Base-by-base conservation (phyloP, 2,329 filamentous ascomycete genomes). In the Sclerotiophoma versabilis region DNA sequence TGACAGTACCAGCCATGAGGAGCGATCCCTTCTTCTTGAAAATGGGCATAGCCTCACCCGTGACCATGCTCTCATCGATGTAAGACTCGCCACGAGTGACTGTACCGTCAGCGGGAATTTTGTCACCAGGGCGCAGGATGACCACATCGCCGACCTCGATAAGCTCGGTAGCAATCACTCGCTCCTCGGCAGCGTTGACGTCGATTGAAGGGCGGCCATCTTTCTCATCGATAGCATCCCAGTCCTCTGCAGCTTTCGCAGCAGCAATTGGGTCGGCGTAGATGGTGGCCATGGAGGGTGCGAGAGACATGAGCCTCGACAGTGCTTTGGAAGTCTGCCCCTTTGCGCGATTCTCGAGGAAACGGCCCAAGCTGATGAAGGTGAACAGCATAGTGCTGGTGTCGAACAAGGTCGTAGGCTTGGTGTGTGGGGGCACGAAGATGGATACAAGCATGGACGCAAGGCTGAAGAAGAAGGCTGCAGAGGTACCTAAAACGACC, bases 351-450 rank as follows among this genome's bases (percentile, higher is more conserved):
- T 98, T 99, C 76, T 99, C 95, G 15, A 99, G 78, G 78, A 90
- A 99, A 29, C 95, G 88, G 4, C 95, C 92, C 2, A 99, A 79
- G 1, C 90, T 92, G 74, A 97, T 92, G 72, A 99, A 98, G 0
- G 92, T 96, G 74, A 99, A 93, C 45, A 99, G 83, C 95, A 98
- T 99, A 19, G 92, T 96, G 76, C 93, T 97, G 1, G 95, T 99
- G 71, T 99, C 95, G 68, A 99, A 99, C 14, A 97, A 90, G 2
- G 92, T 97, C 59, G 86, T 88, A 0, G 95, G 95, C 41, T 91
- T 85, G 2, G 83, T 84, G 71, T 98, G 92, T 6, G 92, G 90
- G 19, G 85, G 80, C n/a, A 85, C 81, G 12, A 90, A 63, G 17
- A 98, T 73, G 0, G 92, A 96, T 14, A 98, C 87, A 4, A 88